These are phyloP conservation scores for Cucurbitaria berberidis DNA, from an alignment of 2,329 filamentous ascomycete genomes.

Conservation along the genomic window DNA sequence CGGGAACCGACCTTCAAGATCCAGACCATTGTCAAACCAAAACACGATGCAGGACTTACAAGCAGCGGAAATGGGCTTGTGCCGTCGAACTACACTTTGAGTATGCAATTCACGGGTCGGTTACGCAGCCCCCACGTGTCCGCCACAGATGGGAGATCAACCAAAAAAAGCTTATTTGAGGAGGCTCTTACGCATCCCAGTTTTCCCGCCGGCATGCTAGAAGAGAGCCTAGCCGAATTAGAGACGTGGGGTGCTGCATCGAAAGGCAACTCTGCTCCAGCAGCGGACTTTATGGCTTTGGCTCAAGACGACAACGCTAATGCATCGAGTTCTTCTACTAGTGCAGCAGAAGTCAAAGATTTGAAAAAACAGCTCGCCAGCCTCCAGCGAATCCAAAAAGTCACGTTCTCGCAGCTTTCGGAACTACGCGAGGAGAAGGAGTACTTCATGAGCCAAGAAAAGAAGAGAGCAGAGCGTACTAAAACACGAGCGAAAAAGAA, in stretches of 20 bases:
- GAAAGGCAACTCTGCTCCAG: constrained; percentile 16
- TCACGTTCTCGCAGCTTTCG: constrained; percentile 54
- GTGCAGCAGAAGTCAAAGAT: constrained; percentile 37
- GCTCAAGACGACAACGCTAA: constrained; percentile 9
- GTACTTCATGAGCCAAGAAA: constrained; percentile 42
- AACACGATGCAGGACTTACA: constrained; percentile 61
- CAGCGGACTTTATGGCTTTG: constrained; percentile 45
- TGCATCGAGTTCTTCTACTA: constrained; percentile 2
- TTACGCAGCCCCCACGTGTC: constrained; percentile 36
- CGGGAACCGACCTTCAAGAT: constrained; percentile 55
- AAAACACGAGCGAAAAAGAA: constrained; percentile 30
- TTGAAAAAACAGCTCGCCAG: constrained; percentile 50
- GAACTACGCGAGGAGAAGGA: constrained; percentile 52
- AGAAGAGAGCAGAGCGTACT: constrained; percentile 31
- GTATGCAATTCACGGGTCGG: constrained; percentile 62
- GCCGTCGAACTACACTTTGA: constrained; percentile 68
- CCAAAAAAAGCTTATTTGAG: constrained; percentile 42
- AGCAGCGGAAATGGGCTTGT: constrained; percentile 44
- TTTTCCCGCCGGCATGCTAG: constrained; percentile 51
- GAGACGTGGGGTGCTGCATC: constrained; percentile 34
- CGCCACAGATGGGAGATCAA: constrained; percentile 29
- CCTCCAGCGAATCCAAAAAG: constrained; percentile 54
- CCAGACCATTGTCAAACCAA: constrained; percentile 78
- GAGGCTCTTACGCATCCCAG: constrained; percentile 51
- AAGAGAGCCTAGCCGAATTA: constrained; percentile 46